Conservation (phyloP, 2,329 filamentous ascomycete species). For the Clarireedia sp. region DNA sequence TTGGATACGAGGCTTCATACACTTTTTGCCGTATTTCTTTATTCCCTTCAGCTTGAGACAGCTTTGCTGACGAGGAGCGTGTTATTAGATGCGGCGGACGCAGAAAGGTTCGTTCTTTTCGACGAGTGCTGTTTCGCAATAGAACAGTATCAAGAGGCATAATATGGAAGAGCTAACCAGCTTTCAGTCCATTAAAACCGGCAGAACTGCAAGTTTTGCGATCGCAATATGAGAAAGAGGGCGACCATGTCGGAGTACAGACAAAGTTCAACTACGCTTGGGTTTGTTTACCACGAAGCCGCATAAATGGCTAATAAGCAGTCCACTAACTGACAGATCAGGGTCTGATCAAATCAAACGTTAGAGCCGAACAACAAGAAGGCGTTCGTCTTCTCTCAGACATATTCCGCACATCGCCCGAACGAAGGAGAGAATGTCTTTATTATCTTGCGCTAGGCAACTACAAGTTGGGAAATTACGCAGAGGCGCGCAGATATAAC, state of each 20-base stretch:
- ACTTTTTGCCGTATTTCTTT: constrained; percentile 20
- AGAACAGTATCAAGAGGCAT: neutral
- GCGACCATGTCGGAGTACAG: constrained; percentile 91
- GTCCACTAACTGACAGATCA: constrained; percentile 31
- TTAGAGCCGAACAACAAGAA: constrained; percentile 81
- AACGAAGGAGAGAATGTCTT: constrained; percentile 91
- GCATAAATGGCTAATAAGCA: neutral
- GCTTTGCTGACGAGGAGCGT: constrained; percentile 25
- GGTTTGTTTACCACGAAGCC: constrained; percentile 45
- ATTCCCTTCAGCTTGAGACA: constrained; percentile 21
- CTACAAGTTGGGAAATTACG: constrained; percentile 97
- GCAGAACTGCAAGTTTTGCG: constrained; percentile 89
- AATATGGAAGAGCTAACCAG: constrained; percentile 14
- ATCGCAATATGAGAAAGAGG: constrained; percentile 94
- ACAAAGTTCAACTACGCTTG: constrained; percentile 99
- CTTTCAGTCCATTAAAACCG: constrained; percentile 72
- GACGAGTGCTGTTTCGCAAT: too few relatives aligned
- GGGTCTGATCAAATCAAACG: constrained; percentile 91
- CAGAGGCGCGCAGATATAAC: constrained; percentile 89
- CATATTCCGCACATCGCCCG: constrained; percentile 89
- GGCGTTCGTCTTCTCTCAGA: constrained; percentile 90
- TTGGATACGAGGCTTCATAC: constrained; percentile 24
- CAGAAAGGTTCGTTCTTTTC: constrained; percentile 65
- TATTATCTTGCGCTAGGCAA: constrained; percentile 97
- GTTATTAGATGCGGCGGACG: constrained; percentile 82